Evolutionary conservation across 768 basidiomycete genomes (phyloP).

Genomic region (Mycena galericulata): DNA sequence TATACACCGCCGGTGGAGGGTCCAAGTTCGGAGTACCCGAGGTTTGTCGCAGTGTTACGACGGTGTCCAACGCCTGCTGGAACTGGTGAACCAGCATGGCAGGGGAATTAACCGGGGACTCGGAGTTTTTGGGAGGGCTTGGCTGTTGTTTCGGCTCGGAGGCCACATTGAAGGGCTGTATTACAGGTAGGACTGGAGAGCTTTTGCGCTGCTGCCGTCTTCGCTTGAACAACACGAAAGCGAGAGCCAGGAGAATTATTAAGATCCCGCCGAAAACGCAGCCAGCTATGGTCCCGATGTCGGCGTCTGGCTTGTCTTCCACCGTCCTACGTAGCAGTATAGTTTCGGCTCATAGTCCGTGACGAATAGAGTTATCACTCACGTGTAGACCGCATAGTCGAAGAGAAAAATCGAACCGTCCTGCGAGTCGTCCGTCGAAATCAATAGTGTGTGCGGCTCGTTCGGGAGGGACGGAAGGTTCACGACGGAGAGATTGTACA

Average conservation of each 20-base stretch:
- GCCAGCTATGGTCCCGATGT: constrained; percentile 16
- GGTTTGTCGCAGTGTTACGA: not conserved
- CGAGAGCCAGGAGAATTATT: not conserved
- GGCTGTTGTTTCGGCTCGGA: not conserved
- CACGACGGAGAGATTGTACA: constrained; percentile 28
- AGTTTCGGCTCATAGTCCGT: not conserved
- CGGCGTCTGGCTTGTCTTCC: not conserved
- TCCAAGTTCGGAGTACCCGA: not conserved
- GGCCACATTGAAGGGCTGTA: not conserved
- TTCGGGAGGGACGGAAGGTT: constrained; percentile 21
- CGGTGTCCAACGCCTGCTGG: constrained; percentile 7
- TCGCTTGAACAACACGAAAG: not conserved
- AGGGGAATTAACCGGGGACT: not conserved
- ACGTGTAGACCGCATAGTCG: constrained; percentile 35
- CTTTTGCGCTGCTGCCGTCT: not conserved
- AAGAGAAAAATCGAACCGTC: constrained; percentile 28
- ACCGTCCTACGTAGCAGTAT: not conserved
- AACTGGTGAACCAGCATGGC: constrained; percentile 9
- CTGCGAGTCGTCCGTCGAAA: constrained; percentile 23
- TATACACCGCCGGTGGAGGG: not conserved
- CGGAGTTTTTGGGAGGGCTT: not conserved
- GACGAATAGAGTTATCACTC: not conserved
- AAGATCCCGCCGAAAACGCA: constrained; percentile 19
- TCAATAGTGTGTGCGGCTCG: constrained; percentile 8
- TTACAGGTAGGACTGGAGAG: constrained; percentile 4